phyloP scores from a whole-genome alignment of 129 eudicot genomes.

The Calendula officinalis region DNA sequence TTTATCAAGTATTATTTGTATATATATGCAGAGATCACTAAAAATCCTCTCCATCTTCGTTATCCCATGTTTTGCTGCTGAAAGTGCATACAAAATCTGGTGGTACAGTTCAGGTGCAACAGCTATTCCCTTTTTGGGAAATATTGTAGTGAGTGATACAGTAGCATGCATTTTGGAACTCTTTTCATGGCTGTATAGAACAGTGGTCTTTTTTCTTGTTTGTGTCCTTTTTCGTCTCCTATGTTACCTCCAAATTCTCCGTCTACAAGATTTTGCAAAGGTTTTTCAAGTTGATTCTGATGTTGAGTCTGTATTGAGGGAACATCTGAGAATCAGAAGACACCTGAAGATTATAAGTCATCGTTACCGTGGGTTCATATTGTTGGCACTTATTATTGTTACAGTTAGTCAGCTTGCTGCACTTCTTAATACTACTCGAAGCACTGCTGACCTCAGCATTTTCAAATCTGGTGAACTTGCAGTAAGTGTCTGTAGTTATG shows the following conservation, averaged over 20 bases:
- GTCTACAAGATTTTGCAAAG: conserved; percentile 71
- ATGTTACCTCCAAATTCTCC: conserved; percentile 87
- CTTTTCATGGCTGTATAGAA: conserved; percentile 81
- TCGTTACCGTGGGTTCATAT: conserved; percentile 65
- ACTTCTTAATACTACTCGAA: conserved; percentile 62
- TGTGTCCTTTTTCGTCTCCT: conserved; percentile 84
- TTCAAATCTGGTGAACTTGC: conserved; percentile 85
- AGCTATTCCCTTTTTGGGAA: conserved; percentile 70
- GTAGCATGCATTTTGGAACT: conserved; percentile 76
- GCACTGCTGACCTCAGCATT: conserved; percentile 44
- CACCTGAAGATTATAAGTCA: conserved; percentile 77
- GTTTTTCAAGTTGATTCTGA: conserved; percentile 66
- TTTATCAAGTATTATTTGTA: background rate
- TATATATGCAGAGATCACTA: conserved; percentile 65
- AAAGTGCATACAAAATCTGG: conserved; percentile 82
- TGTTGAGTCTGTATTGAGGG: conserved; percentile 64
- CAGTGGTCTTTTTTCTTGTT: conserved; percentile 68
- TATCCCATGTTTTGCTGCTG: conserved; percentile 74
- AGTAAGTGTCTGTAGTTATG: conserved; percentile 35
- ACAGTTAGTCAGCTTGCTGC: conserved; percentile 67
- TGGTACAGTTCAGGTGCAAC: conserved; percentile 90
- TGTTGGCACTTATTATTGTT: conserved; percentile 55
- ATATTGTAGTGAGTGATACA: conserved; percentile 55
- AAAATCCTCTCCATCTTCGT: conserved; percentile 65
- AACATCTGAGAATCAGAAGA: conserved; percentile 81